Evolutionary conservation across 331 rosid species (phyloP), one percentile per base, ranked within the genome.

Genomic region (Ulmus americana): DNA sequence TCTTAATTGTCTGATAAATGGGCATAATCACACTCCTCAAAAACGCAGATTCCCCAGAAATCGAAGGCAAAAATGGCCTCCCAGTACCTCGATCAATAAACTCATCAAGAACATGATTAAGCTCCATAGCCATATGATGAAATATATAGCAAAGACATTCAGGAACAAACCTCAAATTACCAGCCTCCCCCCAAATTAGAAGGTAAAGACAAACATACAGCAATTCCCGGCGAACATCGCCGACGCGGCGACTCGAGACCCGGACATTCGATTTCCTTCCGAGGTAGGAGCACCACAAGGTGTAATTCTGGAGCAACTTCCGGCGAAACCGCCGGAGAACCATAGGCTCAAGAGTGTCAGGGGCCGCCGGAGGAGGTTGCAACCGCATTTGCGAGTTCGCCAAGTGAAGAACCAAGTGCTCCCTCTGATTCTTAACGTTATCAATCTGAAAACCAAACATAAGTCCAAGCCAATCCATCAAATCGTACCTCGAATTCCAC

Each of bases 321-420:
- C 14, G 47, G 45, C 83, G 84, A 56, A 88, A 91, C 5, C 69
- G 51, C 10, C 69, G 72, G 3, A 91, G 81, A 20, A 91, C 94
- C 7, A 43, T 8, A 11, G 74, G 63, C 35, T 78, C 81, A 16
- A 91, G 95, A 6, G 56, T 49, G 67, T 91, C 96, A 3, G 14
- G 65, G 10, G 53, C 5, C 4, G 46, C 5, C 0, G 90, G 95
- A 8, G 83, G 68, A 0, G 81, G 85, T 18, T 74, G 86, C 15
- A 88, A 81, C 7, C 92, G 96, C 97, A 91, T 88, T 88, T 91
- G 97, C 38, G 86, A 77, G 80, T 91, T 88, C 6, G 96, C 94
- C 3, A 91, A 80, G 73, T 91, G 97, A 59, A 91, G 97, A 7
- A 91, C 97, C 69, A 91, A 63, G 71, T 91, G 95, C 76, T 91